Evolutionary conservation across 805 yeast species (phyloP).

Genomic region (Saccharomycopsis babjevae): DNA sequence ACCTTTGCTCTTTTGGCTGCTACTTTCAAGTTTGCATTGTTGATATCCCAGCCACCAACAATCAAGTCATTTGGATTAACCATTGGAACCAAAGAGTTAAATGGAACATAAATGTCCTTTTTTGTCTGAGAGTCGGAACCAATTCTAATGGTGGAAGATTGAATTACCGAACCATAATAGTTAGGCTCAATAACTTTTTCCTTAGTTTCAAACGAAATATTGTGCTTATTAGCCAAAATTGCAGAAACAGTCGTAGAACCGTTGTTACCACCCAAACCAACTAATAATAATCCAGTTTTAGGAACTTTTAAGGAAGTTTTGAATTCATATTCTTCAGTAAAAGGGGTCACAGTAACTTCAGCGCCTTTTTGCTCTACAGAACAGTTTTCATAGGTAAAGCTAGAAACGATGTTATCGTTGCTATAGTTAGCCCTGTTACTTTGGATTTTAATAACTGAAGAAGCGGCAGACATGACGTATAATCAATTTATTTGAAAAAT

Average conservation of each 20-base stretch:
- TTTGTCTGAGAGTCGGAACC: slow-evolving; percentile 72
- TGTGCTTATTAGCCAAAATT: slow-evolving; percentile 72
- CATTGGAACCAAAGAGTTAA: slow-evolving; percentile 81
- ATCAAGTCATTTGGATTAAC: slow-evolving; percentile 84
- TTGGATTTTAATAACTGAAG: slow-evolving; percentile 25
- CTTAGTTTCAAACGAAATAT: slow-evolving; percentile 70
- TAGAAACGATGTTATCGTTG: slow-evolving; percentile 31
- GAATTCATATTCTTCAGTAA: slow-evolving; percentile 67
- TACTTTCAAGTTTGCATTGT: slow-evolving; percentile 53
- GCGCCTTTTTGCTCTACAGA: slow-evolving; percentile 25
- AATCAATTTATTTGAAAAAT: not conserved
- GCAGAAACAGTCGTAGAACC: slow-evolving; percentile 89
- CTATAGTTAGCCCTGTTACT: slow-evolving; percentile 31
- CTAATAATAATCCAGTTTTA: slow-evolving; percentile 80
- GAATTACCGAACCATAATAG: slow-evolving; percentile 92
- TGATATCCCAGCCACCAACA: slow-evolving; percentile 93
- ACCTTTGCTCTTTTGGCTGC: slow-evolving; percentile 84
- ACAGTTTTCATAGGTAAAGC: slow-evolving; percentile 37
- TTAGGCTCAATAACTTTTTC: slow-evolving; percentile 66
- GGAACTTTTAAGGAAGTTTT: slow-evolving; percentile 75
- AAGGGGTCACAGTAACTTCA: slow-evolving; percentile 43
- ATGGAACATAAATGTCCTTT: slow-evolving; percentile 84
- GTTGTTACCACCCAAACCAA: slow-evolving; percentile 94
- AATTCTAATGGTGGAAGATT: slow-evolving; percentile 78
- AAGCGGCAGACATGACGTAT: not conserved